phyloP scores from a whole-genome alignment of 1,139 yeast genomes.

The Blastobotrys capitulatus region DNA sequence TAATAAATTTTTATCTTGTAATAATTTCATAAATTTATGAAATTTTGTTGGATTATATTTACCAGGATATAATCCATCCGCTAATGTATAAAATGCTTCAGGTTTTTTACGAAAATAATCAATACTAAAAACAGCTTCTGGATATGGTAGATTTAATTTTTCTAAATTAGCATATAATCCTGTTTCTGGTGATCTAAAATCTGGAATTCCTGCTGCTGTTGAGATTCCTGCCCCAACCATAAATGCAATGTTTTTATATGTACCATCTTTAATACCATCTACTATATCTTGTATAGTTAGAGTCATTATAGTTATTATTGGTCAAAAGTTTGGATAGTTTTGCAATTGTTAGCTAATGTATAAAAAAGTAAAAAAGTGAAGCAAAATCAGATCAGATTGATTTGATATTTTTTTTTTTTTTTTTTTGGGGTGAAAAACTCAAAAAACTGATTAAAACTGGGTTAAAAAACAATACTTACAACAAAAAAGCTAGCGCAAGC shows the following conservation, averaged over 20 bases:
- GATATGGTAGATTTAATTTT: constrained; percentile 71
- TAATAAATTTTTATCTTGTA: constrained; percentile 58
- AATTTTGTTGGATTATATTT: constrained; percentile 77
- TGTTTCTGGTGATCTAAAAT: constrained; percentile 83
- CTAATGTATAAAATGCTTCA: constrained; percentile 75
- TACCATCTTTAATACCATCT: constrained; percentile 22
- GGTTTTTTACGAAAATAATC: constrained; percentile 73
- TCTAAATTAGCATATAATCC: constrained; percentile 83
- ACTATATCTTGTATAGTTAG: constrained; percentile 26
- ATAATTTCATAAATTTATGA: constrained; percentile 61
- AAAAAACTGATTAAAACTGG: no score
- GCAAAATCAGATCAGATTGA: no score
- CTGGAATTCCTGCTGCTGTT: constrained; percentile 88
- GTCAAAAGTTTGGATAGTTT: no score
- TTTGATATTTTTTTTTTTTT: no score
- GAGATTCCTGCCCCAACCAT: constrained; percentile 81
- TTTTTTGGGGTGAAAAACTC: no score
- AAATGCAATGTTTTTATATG: constrained; percentile 32
- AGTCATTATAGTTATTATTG: background rate
- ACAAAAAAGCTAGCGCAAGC: no score
- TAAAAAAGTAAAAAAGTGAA: no score
- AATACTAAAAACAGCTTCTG: constrained; percentile 94
- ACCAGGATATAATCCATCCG: constrained; percentile 84
- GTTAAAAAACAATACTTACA: no score
- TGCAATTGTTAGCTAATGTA: no score